phyloP scores from a whole-genome alignment of 2,329 filamentous ascomycete genomes.

The Trichophyton schoenleinii region DNA sequence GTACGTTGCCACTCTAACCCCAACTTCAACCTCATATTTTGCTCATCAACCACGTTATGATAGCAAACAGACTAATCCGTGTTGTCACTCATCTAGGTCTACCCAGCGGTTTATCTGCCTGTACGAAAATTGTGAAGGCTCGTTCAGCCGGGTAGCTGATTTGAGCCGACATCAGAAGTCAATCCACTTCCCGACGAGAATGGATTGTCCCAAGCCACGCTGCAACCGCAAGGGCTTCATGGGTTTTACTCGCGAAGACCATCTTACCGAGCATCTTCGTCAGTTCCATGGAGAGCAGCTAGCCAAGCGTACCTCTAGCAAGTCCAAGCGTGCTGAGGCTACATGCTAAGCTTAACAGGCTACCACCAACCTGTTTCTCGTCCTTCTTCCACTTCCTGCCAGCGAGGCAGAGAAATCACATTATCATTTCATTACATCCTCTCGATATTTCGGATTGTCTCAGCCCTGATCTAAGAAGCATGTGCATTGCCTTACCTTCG shows the following conservation, averaged over 20 bases:
- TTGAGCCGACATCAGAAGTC: constrained; percentile 38
- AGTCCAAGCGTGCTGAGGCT: background rate
- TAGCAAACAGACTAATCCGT: background rate
- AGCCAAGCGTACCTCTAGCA: constrained; percentile 25
- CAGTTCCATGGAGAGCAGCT: constrained; percentile 42
- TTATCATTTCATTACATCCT: background rate
- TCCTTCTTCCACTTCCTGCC: background rate
- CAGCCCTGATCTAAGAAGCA: background rate
- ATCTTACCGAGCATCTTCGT: constrained; percentile 45
- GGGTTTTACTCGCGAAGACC: constrained; percentile 46
- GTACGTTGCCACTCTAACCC: constrained; percentile 1
- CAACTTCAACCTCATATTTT: background rate
- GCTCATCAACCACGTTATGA: background rate
- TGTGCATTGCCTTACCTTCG: background rate
- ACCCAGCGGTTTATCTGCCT: constrained; percentile 16
- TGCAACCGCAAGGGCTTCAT: constrained; percentile 36
- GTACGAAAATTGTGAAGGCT: constrained; percentile 17
- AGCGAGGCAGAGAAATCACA: background rate
- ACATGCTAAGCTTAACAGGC: background rate
- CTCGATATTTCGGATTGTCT: background rate
- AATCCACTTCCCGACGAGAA: constrained; percentile 30
- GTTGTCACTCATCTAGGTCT: constrained; percentile 6
- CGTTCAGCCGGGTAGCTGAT: constrained; percentile 38
- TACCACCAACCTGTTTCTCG: background rate
- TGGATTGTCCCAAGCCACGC: constrained; percentile 33